Evolutionary conservation across 2,329 filamentous ascomycete species (phyloP), one percentile per base, ranked within the genome.

Genomic region (Albophoma yamanashiensis): DNA sequence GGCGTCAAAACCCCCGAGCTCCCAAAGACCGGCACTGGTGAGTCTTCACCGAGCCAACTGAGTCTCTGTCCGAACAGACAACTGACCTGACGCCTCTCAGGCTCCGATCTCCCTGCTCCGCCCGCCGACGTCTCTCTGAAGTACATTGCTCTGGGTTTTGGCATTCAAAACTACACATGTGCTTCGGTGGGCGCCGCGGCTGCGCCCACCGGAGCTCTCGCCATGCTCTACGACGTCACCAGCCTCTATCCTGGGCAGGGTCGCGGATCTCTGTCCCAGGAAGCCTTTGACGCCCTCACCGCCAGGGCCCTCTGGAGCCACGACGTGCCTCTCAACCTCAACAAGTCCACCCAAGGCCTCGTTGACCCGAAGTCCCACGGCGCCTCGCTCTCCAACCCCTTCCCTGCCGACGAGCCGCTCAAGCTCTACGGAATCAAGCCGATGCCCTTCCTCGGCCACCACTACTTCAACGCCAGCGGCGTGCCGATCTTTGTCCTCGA

Each of bases 141-240:
- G 69, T 74, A 79, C 74, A 81, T 89, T 63, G 79, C 78, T 60
- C 73, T 89, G 50, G 86, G 85, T 65, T 80, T 86, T 65, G 86
- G 86, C 60, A 81, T 86, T 66, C 86, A 89, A 68, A 89, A 89
- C 79, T 89, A 89, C 76, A 86, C 82, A 43, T 89, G 86, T 72
- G 63, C 65, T n/a, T 61, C 67, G 3, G 69, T 70, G 2, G 70
- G 69, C 20, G 70, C 73, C 12, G 64, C 66, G 0, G 74, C 78
- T 38, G 66, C 66, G 7, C 71, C 78, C n/a, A 70, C 73, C 25
- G 84, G 84, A 55, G 84, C 84, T 55, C 74, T 85, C 31, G 84
- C 84, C 62, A 79, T 81, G 59, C 79, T 87, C 62, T 85, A 83
- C 78, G 83, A 87, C 66, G 74, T 79, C 64, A 80, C 78, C 15